A percentile compares a stretch with the other conserved stretches of the same genome.
These are phyloP conservation scores for Chara braunii DNA, from an alignment of 139 green algal species.

Conservation along the genomic window DNA sequence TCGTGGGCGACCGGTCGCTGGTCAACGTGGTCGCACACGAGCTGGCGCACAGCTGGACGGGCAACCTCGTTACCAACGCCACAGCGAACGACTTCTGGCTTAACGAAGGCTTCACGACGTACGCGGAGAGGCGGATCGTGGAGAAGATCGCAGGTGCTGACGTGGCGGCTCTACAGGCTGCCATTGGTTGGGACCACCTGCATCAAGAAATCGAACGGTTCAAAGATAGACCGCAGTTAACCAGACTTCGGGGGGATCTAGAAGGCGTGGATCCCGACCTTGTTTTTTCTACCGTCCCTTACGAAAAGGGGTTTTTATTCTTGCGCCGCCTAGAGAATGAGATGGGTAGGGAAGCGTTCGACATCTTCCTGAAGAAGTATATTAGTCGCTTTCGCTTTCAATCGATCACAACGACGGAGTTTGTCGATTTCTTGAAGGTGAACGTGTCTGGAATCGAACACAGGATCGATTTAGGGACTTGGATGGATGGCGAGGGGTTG, in stretches of 20 bases:
- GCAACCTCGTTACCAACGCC: constrained; percentile 83
- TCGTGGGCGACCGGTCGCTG: constrained; percentile 73
- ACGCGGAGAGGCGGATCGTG: constrained; percentile 20
- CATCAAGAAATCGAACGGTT: constrained; percentile 5
- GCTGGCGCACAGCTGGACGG: constrained; percentile 86
- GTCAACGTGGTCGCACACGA: constrained; percentile 84
- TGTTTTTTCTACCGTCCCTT: constrained; percentile 61
- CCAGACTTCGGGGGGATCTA: constrained; percentile 7
- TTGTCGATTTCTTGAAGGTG: constrained; percentile 12
- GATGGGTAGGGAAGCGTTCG: constrained; percentile 12
- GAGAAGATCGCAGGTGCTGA: constrained; percentile 1
- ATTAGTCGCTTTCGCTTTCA: constrained; percentile 33
- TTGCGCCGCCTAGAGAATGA: constrained; percentile 63
- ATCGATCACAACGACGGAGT: constrained; percentile 22
- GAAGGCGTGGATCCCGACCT: constrained; percentile 79
- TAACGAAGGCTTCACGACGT: constrained; percentile 24
- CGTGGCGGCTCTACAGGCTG: not conserved
- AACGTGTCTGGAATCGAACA: not conserved
- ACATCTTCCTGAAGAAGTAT: constrained; percentile 32
- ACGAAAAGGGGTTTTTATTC: constrained; percentile 80
- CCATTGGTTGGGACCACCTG: constrained; percentile 1
- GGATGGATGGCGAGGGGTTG: constrained; percentile 22
- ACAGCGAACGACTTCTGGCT: constrained; percentile 60
- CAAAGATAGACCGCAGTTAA: not conserved
- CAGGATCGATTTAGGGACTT: constrained; percentile 12